Base-by-base conservation (phyloP, 306 rosid genomes). In the Leucaena leucocephala region DNA sequence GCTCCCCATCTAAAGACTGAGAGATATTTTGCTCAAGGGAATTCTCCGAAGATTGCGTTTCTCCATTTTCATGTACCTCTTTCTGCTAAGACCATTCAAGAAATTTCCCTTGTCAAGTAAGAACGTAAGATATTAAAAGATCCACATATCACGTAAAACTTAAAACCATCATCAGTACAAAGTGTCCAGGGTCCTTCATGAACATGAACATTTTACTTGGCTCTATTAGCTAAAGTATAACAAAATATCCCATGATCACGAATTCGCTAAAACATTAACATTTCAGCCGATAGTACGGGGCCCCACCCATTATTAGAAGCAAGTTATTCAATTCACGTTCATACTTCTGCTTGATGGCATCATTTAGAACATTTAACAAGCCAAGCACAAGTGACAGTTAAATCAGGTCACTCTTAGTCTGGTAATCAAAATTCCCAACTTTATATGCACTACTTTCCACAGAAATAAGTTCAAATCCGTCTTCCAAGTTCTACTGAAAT, bases 1-100 rank as follows among this genome's bases (percentile, higher is more conserved):
- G 88, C 65, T 88, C 94, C 2, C 66, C 86, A 78, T 78, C 87
- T 72, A 84, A 43, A 40, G 91, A 76, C 71, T 82, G 87, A 50
- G 86, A 68, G 46, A 66, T 75, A 50, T 79, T 84, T 85, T 82
- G 85, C 72, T 68, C 78, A 36, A 39, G 13, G 57, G 94, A 84
- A 80, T 81, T 84, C 8, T 87, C 84, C 81, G 64, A 78, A 82
- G 90, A 38, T 76, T 74, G 84, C 38, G 72, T 78, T 46, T 88
- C 88, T 71, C 42, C 92, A 76, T 74, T 83, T 85, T 67, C 72
- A 68, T 76, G 79, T 21, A n/a, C 89, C 70, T 88, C 86, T 72
- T 90, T 83, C 66, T 88, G 94, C 97, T 92, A 71, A 46, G 65
- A 70, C 66, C 46, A 71, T 68, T 72, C 11, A 73, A 74, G 76